These are phyloP conservation scores for Debaryomyces prosopidis DNA, from an alignment of 805 yeast genomes.

Conservation along the genomic window DNA sequence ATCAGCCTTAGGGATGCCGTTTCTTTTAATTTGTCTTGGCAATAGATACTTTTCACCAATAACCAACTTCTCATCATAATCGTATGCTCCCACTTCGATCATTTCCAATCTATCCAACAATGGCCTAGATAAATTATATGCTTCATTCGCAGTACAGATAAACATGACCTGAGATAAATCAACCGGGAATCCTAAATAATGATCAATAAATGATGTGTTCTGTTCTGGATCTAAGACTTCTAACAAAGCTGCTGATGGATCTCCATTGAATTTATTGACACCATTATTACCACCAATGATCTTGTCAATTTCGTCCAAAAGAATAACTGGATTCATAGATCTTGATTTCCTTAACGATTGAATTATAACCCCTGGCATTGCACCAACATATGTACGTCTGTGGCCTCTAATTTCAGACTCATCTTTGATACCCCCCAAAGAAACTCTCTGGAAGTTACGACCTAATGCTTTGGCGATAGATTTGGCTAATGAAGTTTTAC, in stretches of 20 bases:
- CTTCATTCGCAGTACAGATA: slow-evolving; percentile 83
- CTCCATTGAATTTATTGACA: slow-evolving; percentile 61
- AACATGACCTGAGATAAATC: slow-evolving; percentile 80
- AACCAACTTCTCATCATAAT: slow-evolving; percentile 69
- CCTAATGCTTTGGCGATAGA: slow-evolving; percentile 76
- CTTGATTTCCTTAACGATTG: slow-evolving; percentile 76
- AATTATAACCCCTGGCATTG: slow-evolving; percentile 83
- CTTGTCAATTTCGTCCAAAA: slow-evolving; percentile 86
- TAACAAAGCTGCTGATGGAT: slow-evolving; percentile 85
- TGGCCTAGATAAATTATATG: slow-evolving; percentile 70
- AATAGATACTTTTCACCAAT: slow-evolving; percentile 69
- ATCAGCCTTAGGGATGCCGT: slow-evolving; percentile 51
- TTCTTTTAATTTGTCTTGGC: slow-evolving; percentile 71
- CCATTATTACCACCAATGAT: slow-evolving; percentile 55
- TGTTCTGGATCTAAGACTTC: slow-evolving; percentile 93
- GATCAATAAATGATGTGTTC: slow-evolving; percentile 73
- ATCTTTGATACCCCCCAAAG: slow-evolving; percentile 85
- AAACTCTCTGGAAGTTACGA: slow-evolving; percentile 73
- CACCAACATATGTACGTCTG: slow-evolving; percentile 87
- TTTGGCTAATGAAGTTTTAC: slow-evolving; percentile 84
- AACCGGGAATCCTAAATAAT: slow-evolving; percentile 81
- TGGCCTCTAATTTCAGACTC: slow-evolving; percentile 91
- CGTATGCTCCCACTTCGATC: slow-evolving; percentile 77
- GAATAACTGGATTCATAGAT: slow-evolving; percentile 78
- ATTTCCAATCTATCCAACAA: slow-evolving; percentile 82